phyloP scores from a whole-genome alignment of 2,329 filamentous ascomycete genomes.

The Zasmidium angulare region DNA sequence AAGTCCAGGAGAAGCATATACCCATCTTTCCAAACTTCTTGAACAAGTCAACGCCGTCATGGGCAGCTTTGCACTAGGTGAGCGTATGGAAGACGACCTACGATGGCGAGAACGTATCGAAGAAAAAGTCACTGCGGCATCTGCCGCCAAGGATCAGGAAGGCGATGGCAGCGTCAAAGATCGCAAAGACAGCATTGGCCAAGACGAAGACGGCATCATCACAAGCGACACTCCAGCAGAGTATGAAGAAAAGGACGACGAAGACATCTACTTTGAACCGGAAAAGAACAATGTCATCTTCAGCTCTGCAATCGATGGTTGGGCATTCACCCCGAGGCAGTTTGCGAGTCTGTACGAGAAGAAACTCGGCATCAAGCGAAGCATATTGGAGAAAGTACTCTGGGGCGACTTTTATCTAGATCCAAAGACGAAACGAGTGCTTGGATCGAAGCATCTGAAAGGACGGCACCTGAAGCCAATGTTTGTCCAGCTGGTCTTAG shows the following conservation, averaged over 20 bases:
- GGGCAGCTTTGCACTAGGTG: constrained; percentile 95
- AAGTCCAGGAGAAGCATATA: constrained; percentile 84
- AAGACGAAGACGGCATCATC: constrained; percentile 54
- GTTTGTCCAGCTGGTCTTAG: constrained; percentile 94
- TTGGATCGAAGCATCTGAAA: constrained; percentile 89
- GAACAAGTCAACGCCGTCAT: constrained; percentile 98
- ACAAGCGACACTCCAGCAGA: constrained; percentile 52
- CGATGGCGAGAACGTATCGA: constrained; percentile 95
- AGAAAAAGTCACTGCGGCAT: constrained; percentile 72
- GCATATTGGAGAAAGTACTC: constrained; percentile 83
- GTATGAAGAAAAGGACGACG: constrained; percentile 90
- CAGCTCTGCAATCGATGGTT: constrained; percentile 95
- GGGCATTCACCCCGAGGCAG: constrained; percentile 95
- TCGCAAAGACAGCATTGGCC: constrained; percentile 50
- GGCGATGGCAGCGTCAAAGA: constrained; percentile 29
- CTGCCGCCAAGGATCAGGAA: constrained; percentile 35
- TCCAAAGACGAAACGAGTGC: constrained; percentile 91
- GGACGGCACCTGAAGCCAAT: constrained; percentile 89
- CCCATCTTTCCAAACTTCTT: constrained; percentile 81
- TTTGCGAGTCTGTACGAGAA: constrained; percentile 93
- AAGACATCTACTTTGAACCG: constrained; percentile 96
- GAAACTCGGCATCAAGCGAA: constrained; percentile 91
- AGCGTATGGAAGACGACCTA: constrained; percentile 97
- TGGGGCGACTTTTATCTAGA: constrained; percentile 98
- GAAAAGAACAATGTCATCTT: constrained; percentile 99